phyloP scores from a whole-genome alignment of 1,284 basidiomycete species.

The Cystobasidium slooffiae region DNA sequence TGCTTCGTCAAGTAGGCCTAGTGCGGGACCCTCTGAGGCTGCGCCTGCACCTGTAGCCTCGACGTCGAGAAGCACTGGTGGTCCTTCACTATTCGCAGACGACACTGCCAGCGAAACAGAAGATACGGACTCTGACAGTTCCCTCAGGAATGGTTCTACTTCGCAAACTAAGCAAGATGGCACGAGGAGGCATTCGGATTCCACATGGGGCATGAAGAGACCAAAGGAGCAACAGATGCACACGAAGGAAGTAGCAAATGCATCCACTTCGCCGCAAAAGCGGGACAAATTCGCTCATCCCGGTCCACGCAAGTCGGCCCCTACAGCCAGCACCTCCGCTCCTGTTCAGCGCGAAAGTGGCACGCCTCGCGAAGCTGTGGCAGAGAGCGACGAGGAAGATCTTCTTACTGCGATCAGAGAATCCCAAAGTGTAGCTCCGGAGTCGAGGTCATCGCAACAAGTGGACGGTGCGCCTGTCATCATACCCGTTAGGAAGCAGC shows the following conservation, averaged over 20 bases:
- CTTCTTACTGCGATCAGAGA: slow-evolving; percentile 6
- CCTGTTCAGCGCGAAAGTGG: not conserved
- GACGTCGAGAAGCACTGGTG: not conserved
- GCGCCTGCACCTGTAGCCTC: not conserved
- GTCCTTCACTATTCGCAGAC: not conserved
- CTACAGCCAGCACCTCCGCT: not conserved
- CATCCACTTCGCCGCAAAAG: slow-evolving; percentile 4
- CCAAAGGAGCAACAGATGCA: slow-evolving; percentile 4
- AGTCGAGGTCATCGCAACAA: not conserved
- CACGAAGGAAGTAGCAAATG: slow-evolving; percentile 2
- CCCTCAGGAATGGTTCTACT: not conserved
- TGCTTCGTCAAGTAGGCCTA: not conserved
- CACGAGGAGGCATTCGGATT: slow-evolving; percentile 1
- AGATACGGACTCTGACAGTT: not conserved
- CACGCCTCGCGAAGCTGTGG: not conserved
- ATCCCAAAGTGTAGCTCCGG: slow-evolving; percentile 1
- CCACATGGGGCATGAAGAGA: slow-evolving; percentile 13
- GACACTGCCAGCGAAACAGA: not conserved
- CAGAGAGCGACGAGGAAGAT: not conserved
- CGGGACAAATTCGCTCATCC: not conserved
- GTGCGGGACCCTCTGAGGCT: not conserved
- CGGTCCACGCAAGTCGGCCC: not conserved
- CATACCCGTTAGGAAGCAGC: slow-evolving; percentile 4
- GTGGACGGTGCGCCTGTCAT: not conserved
- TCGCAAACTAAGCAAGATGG: not conserved